These are phyloP conservation scores for Boletus vinaceobasis DNA, from an alignment of 768 basidiomycete genomes.

Conservation along the genomic window DNA sequence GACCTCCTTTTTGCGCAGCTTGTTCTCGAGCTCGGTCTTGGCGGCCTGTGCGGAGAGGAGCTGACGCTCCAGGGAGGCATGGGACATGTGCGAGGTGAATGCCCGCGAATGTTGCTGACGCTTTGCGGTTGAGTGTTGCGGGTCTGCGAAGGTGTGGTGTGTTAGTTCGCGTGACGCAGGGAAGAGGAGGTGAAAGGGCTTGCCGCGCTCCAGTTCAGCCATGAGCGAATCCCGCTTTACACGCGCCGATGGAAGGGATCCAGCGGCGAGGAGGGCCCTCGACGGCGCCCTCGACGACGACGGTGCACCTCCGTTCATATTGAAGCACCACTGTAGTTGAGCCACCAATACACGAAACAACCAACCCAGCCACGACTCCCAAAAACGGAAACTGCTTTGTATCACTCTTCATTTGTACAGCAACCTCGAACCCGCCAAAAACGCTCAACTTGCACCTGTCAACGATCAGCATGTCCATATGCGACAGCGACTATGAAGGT, in stretches of 20 bases:
- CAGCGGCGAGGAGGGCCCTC: neutral
- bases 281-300: slow-evolving; percentile 20
- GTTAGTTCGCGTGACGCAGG: neutral
- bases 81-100: slow-evolving; percentile 58
- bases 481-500: slow-evolving; percentile 22
- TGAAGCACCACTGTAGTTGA: neutral
- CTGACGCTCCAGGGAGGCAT: slow-evolving; percentile 66
- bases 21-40: slow-evolving; percentile 63
- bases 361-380: neutral
- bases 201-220: slow-evolving; percentile 66
- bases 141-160: slow-evolving; percentile 40
- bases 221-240: slow-evolving; percentile 63
- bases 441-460: neutral
- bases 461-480: slow-evolving; percentile 6
- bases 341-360: neutral
- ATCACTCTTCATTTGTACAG: neutral
- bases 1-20: slow-evolving; percentile 62
- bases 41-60: slow-evolving; percentile 58
- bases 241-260: slow-evolving; percentile 13
- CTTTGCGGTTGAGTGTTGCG: slow-evolving; percentile 62
- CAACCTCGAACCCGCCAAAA: neutral
- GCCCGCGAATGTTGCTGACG: slow-evolving; percentile 62
- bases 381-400: slow-evolving; percentile 1
- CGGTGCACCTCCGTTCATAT: slow-evolving; percentile 8
- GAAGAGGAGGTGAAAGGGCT: neutral